phyloP scores from a whole-genome alignment of 345 rosid genomes.

The Gossypium australe region DNA sequence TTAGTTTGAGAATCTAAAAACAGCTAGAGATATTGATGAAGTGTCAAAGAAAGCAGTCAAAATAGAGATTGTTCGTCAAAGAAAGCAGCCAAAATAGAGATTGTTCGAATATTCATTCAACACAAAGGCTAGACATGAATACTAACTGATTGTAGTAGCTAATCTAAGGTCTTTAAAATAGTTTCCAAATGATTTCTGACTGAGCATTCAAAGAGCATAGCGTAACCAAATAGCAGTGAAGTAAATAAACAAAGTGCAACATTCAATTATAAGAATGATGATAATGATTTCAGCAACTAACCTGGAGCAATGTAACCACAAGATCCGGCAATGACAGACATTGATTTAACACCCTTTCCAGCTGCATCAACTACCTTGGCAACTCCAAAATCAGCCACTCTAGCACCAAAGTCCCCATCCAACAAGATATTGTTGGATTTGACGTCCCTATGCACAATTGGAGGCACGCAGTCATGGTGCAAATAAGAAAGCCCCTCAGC shows the following conservation, averaged over 20 bases:
- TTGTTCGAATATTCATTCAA: background rate
- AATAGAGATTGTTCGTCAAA: background rate
- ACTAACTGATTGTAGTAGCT: background rate
- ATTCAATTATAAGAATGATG: background rate
- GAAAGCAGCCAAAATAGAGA: background rate
- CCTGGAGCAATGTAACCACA: constrained; percentile 99
- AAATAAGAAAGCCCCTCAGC: constrained; percentile 95
- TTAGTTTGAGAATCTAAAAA: background rate
- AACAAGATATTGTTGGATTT: constrained; percentile 91
- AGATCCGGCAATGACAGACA: constrained; percentile 96
- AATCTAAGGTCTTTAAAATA: background rate
- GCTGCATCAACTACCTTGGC: constrained; percentile 76
- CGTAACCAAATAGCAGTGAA: background rate
- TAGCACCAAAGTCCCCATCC: constrained; percentile 83
- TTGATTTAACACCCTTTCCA: constrained; percentile 72
- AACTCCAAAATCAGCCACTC: constrained; percentile 94
- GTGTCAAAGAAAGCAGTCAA: background rate
- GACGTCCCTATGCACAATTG: constrained; percentile 94
- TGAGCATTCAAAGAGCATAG: background rate
- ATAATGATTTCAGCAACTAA: constrained; percentile 23
- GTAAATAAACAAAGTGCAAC: background rate
- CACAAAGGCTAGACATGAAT: background rate
- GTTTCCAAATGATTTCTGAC: background rate
- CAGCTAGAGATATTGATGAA: background rate
- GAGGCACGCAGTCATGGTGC: constrained; percentile 91